Base-by-base conservation (phyloP, 139 green algal species). In the Limnomonas spitsbergensis region DNA sequence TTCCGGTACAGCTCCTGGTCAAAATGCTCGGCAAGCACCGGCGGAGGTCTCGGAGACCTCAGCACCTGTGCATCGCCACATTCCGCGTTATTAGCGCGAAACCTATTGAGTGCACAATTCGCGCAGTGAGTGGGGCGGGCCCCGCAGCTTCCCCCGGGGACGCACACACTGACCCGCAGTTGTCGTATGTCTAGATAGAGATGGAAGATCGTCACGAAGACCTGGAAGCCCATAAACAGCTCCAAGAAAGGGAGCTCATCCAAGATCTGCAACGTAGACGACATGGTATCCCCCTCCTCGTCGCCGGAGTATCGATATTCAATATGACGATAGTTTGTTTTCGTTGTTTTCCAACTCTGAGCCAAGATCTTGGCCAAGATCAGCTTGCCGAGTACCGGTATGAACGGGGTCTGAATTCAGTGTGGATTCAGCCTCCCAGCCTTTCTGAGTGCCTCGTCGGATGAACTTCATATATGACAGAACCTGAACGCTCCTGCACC, bases 111-210 rank as follows among this genome's bases (percentile, higher is more conserved):
- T 54, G 42, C 42, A 6, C 42, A 54, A 6, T 9, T 9, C 42
- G 42, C 9, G 42, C 42, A 54, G 9, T 54, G 42, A 6, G 9
- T 6, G 9, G 42, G 6, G 42, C 42, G 9, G 42, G 42, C 7
- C 9, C 7, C 20, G 27, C 34, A 42, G 24, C 35, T 78, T 35
- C 27, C 77, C 66, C 24, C 81, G 68, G 29, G 2, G 1, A 24
- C 9, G 2, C 37, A 0, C 0, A 3, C 0, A 1, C 79, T 36
- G 1, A 84, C 80, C 37, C 78, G 76, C 9, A 94, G 80, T 24
- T 86, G 91, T 9, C 91, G 69, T 0, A 86, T 34, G 37, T 94
- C 90, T 7, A 95, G 78, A 20, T 85, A 92, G 0, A 74, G 84
- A 37, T 94, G 83, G 0, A 92, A 74, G 0, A 83, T 6, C 32